These are phyloP conservation scores for Sporothrix inflata DNA, from an alignment of 2,329 filamentous ascomycete genomes.

Conservation along the genomic window DNA sequence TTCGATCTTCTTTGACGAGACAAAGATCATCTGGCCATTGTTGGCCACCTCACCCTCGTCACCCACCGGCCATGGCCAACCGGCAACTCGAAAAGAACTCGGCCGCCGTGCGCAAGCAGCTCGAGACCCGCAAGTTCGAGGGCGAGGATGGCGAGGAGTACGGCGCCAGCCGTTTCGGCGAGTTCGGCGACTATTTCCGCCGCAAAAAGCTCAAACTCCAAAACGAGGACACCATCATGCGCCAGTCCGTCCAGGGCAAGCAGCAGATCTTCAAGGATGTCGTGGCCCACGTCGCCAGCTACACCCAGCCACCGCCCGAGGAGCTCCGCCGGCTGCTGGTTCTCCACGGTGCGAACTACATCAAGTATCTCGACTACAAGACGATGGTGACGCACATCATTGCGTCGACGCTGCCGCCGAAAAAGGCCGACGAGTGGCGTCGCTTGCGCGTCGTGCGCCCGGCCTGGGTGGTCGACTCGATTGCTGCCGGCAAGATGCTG, in stretches of 20 bases:
- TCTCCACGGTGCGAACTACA: slow-evolving; percentile 87
- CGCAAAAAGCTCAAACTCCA: slow-evolving; percentile 97
- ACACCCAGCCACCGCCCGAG: slow-evolving; percentile 90
- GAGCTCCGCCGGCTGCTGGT: slow-evolving; percentile 88
- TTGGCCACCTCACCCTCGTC: background rate
- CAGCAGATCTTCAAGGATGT: slow-evolving; percentile 88
- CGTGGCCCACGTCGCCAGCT: slow-evolving; percentile 90
- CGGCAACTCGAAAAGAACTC: slow-evolving; percentile 65
- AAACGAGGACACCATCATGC: slow-evolving; percentile 84
- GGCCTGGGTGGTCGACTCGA: slow-evolving; percentile 89
- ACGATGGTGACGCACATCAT: slow-evolving; percentile 96
- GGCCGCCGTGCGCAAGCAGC: slow-evolving; percentile 63
- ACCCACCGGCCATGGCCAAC: slow-evolving; percentile 55
- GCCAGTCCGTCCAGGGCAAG: slow-evolving; percentile 68
- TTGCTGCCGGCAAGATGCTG: slow-evolving; percentile 76
- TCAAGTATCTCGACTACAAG: slow-evolving; percentile 94
- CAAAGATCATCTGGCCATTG: background rate
- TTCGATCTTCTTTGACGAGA: background rate
- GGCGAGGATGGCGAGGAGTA: slow-evolving; percentile 92
- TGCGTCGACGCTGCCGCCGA: slow-evolving; percentile 84
- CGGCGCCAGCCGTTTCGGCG: slow-evolving; percentile 80
- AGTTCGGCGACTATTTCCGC: slow-evolving; percentile 88
- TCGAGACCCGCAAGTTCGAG: slow-evolving; percentile 70
- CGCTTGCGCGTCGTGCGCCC: slow-evolving; percentile 92
- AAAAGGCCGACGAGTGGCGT: slow-evolving; percentile 87